Conservation (phyloP, 768 basidiomycete genomes). For the Fomitopsis serialis region DNA sequence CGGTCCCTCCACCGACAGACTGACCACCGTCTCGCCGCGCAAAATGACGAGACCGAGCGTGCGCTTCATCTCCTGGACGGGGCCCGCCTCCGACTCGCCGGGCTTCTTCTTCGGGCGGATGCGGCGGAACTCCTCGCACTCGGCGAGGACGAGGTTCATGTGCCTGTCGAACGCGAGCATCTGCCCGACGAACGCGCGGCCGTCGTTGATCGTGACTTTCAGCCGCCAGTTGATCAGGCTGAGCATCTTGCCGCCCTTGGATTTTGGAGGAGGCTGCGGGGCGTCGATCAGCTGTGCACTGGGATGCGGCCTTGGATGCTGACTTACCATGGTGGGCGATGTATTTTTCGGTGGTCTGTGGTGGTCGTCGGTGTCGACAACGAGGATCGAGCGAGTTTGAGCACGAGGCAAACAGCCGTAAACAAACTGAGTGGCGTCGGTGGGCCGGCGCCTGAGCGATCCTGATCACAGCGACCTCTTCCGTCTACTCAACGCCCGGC, state of each 20-base stretch:
- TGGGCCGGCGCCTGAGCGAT: not conserved
- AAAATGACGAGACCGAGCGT: conserved; percentile 95
- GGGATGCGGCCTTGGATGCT: too few relatives aligned
- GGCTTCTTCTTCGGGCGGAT: conserved; percentile 90
- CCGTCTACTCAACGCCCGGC: not conserved
- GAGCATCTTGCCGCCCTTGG: conserved; percentile 98
- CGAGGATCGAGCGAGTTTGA: conserved; percentile 18
- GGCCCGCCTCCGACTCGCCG: conserved; percentile 60
- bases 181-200: conserved; percentile 91
- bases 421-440: conserved; percentile 19
- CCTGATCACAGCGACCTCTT: too few relatives aligned
- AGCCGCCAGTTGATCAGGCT: conserved; percentile 96
- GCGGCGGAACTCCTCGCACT: conserved; percentile 96
- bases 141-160: conserved; percentile 98
- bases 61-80: conserved; percentile 92
- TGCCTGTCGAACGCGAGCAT: conserved; percentile 99
- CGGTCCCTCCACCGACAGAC: conserved; percentile 90
- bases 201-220: conserved; percentile 96
- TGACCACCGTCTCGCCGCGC: conserved; percentile 94
- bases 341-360: conserved; percentile 9
- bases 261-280: conserved; percentile 87
- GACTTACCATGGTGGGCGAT: conserved; percentile 50
- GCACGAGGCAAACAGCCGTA: conserved; percentile 27
- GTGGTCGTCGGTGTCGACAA: conserved; percentile 16
- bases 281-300: too few relatives aligned